Conservation (phyloP, 2,329 filamentous ascomycete genomes). For the Colletotrichum nymphaeae region DNA sequence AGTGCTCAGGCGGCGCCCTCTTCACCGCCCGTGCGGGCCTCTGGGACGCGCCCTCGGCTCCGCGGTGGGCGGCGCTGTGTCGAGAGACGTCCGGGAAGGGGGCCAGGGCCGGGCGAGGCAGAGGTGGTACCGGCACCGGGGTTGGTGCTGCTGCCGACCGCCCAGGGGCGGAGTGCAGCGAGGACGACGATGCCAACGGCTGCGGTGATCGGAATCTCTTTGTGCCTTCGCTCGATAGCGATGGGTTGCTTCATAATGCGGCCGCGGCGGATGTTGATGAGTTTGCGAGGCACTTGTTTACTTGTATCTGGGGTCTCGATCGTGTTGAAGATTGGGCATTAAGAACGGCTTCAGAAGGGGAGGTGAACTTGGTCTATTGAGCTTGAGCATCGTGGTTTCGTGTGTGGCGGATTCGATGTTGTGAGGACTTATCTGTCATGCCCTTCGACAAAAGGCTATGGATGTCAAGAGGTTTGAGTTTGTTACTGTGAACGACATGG, state of each 20-base stretch:
- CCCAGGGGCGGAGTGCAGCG: no score
- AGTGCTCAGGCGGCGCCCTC: slow-evolving; percentile 38
- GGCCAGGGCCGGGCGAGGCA: background rate
- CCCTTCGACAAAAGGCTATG: background rate
- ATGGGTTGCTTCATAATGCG: background rate
- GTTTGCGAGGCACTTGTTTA: slow-evolving; percentile 28
- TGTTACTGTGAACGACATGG: background rate
- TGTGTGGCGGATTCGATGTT: background rate
- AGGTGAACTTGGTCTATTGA: slow-evolving; percentile 16
- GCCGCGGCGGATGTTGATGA: slow-evolving; percentile 32
- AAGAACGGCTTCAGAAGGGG: slow-evolving; percentile 5
- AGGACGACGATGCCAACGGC: background rate
- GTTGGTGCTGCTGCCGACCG: background rate
- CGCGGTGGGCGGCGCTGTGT: slow-evolving; percentile 37
- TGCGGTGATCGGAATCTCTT: background rate
- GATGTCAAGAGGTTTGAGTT: background rate
- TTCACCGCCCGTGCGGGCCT: slow-evolving; percentile 42
- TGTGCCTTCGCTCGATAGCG: background rate
- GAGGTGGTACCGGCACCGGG: background rate
- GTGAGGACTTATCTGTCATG: background rate
- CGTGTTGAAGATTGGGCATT: slow-evolving; percentile 28
- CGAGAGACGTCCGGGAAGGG: background rate
- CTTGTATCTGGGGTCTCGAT: slow-evolving; percentile 27
- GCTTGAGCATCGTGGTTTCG: background rate
- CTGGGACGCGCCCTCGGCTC: slow-evolving; percentile 42